Base-by-base conservation (phyloP, 768 basidiomycete genomes). In the Serendipita sp. region DNA sequence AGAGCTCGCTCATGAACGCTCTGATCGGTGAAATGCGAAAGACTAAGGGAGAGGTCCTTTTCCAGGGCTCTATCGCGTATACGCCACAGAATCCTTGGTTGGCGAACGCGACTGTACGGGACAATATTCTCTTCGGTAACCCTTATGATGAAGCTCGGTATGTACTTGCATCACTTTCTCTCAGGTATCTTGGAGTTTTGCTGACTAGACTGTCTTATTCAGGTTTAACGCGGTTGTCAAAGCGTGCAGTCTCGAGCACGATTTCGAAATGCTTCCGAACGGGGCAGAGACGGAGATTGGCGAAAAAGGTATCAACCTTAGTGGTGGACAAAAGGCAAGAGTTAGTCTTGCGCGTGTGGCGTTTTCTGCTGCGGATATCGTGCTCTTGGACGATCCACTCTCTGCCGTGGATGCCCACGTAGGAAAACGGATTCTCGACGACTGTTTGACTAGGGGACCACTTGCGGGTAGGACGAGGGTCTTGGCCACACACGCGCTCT, bases 341-440 rank as follows among this genome's bases (percentile, higher is more conserved):
- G 79, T 88, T 3, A 85, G 84, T 0, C 74, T 90, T 27, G 90
- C 89, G 0, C 76, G 90, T 31, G 87, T 87, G 0, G 84, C 85
- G 1, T 93, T 91, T 69, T 83, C 86, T 2, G 74, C 78, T 0
- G 78, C 85, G 0, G 85, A 89, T 64, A 78, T 91, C 63, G 82
- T 88, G 45, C 79, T 91, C 13, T 77, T 91, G 33, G 89, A 93
- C 69, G 90, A 93, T 70, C 86, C 89, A 15, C 79, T 91, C 37
- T 83, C 83, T 40, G 88, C 88, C 0, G 83, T 91, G 5, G 88
- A 91, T 67, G 81, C 87, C 0, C 83, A 86, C 67, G 88, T 90
- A 3, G 84, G 85, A 8, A 83, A 83, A 67, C 76, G 77, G 33
- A 80, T 87, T 60, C 68, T 87, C 3, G 80, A 87, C 18, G 74